Evolutionary conservation across 495 filamentous ascomycete genomes (phyloP), one percentile per base, ranked within the genome.

Genomic region (Neurospora sp.): DNA sequence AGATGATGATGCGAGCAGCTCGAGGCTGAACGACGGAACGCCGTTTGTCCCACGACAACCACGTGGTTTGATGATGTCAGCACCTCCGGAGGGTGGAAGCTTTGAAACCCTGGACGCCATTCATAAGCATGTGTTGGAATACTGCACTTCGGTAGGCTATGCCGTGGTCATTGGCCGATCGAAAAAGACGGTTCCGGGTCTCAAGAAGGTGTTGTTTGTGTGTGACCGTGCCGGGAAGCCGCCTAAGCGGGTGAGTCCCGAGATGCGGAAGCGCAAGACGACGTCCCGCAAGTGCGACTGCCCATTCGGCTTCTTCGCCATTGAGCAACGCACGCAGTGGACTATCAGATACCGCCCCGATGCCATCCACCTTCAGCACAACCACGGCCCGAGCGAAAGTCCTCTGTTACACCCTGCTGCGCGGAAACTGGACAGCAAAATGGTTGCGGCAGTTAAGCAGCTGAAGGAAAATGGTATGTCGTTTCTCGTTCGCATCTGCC

Each of bases 151-250:
- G 6, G 85, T 87, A 40, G 87, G 87, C 48, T 88, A 88, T 74
- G 87, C 87, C 37, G 84, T 88, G 35, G 87, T 88, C 71, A 88
- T 88, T 70, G 87, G 87, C 3, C 80, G 87, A 38, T 88, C 86
- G 5, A 88, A 88, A 75, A 87, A 87, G 77, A 88, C 86, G 37
- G 83, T 87, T 5, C 84, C 84, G 5, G 87, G 87, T 7, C 76
- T 88, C 22, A 88, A 88, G 73, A 88, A 88, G 77, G 87, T 88
- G 11, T 83, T 88, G 18, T 85, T 88, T 70, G 86, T 87, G 20
- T 88, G 87, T 75, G 87, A 88, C 75, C 83, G 86, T 46, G 86
- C 86, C 3, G 87, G 87, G 22, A 87, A 84, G 53, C 85, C 85
- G n/a, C 85, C 85, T 20, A 84, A 79, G 40, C 82, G 85, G 12